Base-by-base conservation (phyloP, 2,329 filamentous ascomycete species). In the Penicillium sp. region DNA sequence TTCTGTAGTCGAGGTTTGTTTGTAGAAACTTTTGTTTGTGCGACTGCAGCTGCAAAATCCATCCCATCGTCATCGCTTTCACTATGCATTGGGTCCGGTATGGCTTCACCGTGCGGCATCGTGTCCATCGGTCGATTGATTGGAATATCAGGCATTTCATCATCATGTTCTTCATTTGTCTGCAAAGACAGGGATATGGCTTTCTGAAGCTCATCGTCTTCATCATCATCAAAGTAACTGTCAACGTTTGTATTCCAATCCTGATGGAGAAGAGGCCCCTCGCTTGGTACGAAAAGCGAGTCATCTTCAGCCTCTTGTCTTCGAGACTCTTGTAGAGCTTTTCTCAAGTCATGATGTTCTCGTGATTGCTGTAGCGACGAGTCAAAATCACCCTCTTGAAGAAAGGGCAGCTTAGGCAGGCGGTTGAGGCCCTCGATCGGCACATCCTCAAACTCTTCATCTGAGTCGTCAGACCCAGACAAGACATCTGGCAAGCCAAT, bases 401-500 rank as follows among this genome's bases (percentile, higher is more conserved):
- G 66, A 29, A 76, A 73, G 47, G 74, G 74, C 31, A 78, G 69
- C 62, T 87, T 93, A 0, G 92, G 91, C 15, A 97, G 75, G 49
- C 92, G 82, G 65, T 97, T 97, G 12, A 97, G 69, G 0, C 92
- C 92, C 70, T 94, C 90, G 46, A 97, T 92, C 0, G 92, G 92
- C 4, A 97, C 88, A 72, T 97, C 92, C 70, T 97, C 92, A 65
- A 97, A 97, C 4, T 89, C 89, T 4, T 89, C 85, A 8, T 83
- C 83, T 2, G 83, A 82, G 1, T 86, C 85, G 4, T 85, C 80
- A 1, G 84, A 79, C 1, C 80, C 78, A 49, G 84, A 81, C 25
- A 84, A 82, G 35, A 81, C 55, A 11, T 70, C 65, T 11, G 71
- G 68, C 31, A 71, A 66, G 80, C 79, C 65, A 83, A 81, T 51